Conservation (phyloP, 345 rosid species). For the Acer saccharum region DNA sequence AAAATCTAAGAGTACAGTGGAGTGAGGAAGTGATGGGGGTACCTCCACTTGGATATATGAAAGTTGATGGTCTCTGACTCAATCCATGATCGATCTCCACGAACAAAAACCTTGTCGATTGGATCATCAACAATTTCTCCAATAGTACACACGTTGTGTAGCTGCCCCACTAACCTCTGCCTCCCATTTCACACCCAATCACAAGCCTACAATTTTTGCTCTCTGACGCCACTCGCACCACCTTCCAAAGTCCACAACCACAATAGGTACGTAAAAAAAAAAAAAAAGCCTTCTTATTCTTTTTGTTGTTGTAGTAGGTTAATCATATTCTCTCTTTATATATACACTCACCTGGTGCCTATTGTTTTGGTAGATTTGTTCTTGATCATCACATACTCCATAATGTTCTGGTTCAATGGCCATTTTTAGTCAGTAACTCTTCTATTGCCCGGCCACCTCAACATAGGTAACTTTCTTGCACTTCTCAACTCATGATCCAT, state of each 20-base stretch:
- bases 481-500: neutral
- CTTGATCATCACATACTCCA: no score
- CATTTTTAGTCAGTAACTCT: neutral
- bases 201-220: neutral
- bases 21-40: neutral
- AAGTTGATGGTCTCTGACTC: slow-evolving; percentile 25
- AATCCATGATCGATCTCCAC: slow-evolving; percentile 6
- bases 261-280: neutral
- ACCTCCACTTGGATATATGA: slow-evolving; percentile 9
- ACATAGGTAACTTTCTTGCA: neutral
- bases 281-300: no score
- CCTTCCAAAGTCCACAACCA: neutral
- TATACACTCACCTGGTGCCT: neutral
- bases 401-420: neutral
- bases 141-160: no score
- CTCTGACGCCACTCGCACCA: slow-evolving; percentile 18
- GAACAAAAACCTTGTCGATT: slow-evolving; percentile 17
- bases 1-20: neutral
- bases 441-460: neutral
- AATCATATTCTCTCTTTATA: neutral
- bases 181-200: slow-evolving; percentile 13
- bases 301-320: neutral
- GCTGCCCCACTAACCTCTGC: neutral
- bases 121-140: neutral
- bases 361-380: no score